Evolutionary conservation across 768 basidiomycete genomes (phyloP), one percentile per base, ranked within the genome.

Genomic region (Dioszegia aurantiaca): DNA sequence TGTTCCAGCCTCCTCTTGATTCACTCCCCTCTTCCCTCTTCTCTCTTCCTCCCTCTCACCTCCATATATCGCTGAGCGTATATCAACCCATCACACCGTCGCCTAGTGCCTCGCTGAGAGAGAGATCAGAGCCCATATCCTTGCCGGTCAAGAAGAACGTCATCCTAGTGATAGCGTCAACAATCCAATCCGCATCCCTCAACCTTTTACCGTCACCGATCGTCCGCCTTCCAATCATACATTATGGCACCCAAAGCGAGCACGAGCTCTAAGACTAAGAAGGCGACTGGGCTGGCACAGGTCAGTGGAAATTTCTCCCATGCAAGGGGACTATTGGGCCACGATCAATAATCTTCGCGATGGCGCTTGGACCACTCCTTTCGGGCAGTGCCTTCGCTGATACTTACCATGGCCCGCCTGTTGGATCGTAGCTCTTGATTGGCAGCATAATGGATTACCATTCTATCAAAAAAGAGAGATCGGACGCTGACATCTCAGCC

Each of bases 241-340:
- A 51, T 9, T n/a, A 55, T 44, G 43, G 28, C 41, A 5, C 30
- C 54, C 12, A 44, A 56, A 26, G 55, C 37, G 9, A 42, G 53
- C 41, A 27, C 39, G 24, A 55, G 41, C 24, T 44, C 54, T 17
- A 45, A 55, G 21, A 45, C 54, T 8, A 45, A 53, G 37, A 53
- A 53, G 26, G 55, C 55, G 4, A 62, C 68, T 19, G 68, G 68
- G 10, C 45, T 69, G 41, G 49, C 64, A 0, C 68, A 69, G 55
- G 68, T 69, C 28, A 55, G 64, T 24, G 44, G 3, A 33, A 33
- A 33, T 6, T 6, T 33, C 33, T 14, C 14, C 33, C 14, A 14
- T 33, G 33, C 33, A 33, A 6, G 33, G 33, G 33, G n/a, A n/a
- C n/a, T n/a, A 33, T 33, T 6, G 33, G 33, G 33, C 33, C 14